Evolutionary conservation across 2,329 filamentous ascomycete species (phyloP), one percentile per base, ranked within the genome.

Genomic region (Fusarium liriodendri): DNA sequence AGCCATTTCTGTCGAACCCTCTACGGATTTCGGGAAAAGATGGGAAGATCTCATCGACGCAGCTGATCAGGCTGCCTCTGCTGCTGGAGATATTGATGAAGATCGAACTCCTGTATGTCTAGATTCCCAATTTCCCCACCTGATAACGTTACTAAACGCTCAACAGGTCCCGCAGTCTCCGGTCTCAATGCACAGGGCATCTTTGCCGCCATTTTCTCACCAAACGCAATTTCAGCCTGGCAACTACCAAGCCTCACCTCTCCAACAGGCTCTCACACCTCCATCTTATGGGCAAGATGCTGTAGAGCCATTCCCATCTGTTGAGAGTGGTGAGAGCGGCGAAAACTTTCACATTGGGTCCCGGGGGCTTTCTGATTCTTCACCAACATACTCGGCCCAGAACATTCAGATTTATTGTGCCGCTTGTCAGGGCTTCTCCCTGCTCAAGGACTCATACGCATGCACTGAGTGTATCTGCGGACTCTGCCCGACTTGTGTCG

Each of bases 41-140:
- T 98, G 96, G 97, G 95, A 98, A 83, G 96, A 98, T 82, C 88
- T 98, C 70, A 97, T 98, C 74, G 95, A 98, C 83, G 96, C 96
- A 62, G 96, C 94, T 40, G 84, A 85, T 69, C 83, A 85, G 64
- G 84, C 89, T 64, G 95, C 96, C 35, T 98, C 95, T 71, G 95
- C 95, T 32, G 97, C 95, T 4, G 95, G 97, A 84, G 96, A 93
- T 78, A 89, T 97, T 80, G 95, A 97, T 81, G 95, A 95, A 80
- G 95, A 98, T 83, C 90, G 96, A 81, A 97, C 94, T 81, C 94
- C 94, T 79, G 94, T 97, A 89, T 29, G 55, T 69, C 37, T 18
- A 42, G 18, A 27, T 14, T 13, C 5, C 25, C 14, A 22, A 18
- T 45, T 35, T 6, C 5, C 11, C 40, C 16, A 2, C 16, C n/a